Evolutionary conservation across 129 eudicot species (phyloP), one percentile per base, ranked within the genome.

Genomic region (Centrapalus pauciflorus): DNA sequence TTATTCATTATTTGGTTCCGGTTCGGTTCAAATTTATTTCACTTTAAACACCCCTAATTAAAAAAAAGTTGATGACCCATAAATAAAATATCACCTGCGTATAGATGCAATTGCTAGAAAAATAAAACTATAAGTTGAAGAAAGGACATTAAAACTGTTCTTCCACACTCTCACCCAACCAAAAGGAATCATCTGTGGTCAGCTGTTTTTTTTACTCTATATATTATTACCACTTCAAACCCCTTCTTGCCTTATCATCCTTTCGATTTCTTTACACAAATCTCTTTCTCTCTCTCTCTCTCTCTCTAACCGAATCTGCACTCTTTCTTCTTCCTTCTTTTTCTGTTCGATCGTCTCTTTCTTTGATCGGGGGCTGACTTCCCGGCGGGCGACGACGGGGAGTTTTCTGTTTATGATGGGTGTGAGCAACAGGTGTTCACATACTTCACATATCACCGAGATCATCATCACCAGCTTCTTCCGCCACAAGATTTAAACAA

Each of bases 391-490:
- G n/a, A 32, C 45, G 40, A 48, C 19, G 3, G 58, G 40, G 34
- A 45, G 6, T 24, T 40, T 12, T n/a, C n/a, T 55, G 62, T 64
- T 59, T 76, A 77, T 86, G 95, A 80, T 80, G 83, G 95, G 83
- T 66, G 78, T 84, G 69, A 52, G 70, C 67, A 77, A 82, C 51
- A 71, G 95, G 77, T 84, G 89, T 70, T 86, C 97, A 34, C 89
- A 90, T 81, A 83, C 95, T 75, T 90, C 97, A 41, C 97, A 90
- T 55, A 90, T 90, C 81, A 90, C 91, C 13, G 88, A 84, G 55
- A 84, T 90, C 83, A 87, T 90, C 80, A 87, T 90, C 74, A 90
- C 97, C 70, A 90, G 91, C 80, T 86, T 90, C 58, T 90, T 90
- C 55, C 95, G 91, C 57, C 97, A 90, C 63, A 90, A 90, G 81